phyloP scores from a whole-genome alignment of 257 asterid genomes.

The Paraleonurus japonicus region DNA sequence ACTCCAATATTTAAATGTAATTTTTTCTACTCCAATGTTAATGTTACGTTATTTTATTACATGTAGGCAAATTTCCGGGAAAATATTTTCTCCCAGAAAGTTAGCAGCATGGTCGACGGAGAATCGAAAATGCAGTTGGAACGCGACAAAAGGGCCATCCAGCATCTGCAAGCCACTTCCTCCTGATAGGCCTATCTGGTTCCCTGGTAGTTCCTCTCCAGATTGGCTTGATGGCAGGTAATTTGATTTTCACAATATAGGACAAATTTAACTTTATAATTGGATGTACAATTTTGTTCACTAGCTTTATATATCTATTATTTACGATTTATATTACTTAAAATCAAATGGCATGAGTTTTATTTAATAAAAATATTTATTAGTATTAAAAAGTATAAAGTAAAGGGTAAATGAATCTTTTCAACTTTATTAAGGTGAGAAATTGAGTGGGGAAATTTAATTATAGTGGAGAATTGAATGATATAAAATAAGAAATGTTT shows the following conservation, averaged over 20 bases:
- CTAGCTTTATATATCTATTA: too few relatives aligned
- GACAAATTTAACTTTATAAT: too few relatives aligned
- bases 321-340: too few relatives aligned
- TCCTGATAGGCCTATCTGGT: constrained; percentile 91
- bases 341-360: too few relatives aligned
- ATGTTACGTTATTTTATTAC: background rate
- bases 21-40: background rate
- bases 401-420: too few relatives aligned
- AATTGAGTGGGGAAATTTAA: too few relatives aligned
- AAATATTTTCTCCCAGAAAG: constrained; percentile 21
- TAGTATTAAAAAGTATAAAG: too few relatives aligned
- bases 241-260: background rate
- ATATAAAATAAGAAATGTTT: too few relatives aligned
- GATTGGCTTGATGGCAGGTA: constrained; percentile 92
- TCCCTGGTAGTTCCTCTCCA: constrained; percentile 90
- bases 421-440: too few relatives aligned
- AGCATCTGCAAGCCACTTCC: constrained; percentile 83
- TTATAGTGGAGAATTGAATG: too few relatives aligned
- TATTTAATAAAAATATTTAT: too few relatives aligned
- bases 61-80: constrained; percentile 32
- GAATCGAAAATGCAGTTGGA: constrained; percentile 23
- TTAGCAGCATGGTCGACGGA: constrained; percentile 20
- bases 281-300: too few relatives aligned
- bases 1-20: background rate
- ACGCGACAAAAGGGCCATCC: constrained; percentile 73